Evolutionary conservation across 2,329 filamentous ascomycete genomes (phyloP).

Genomic region (Chlorencoelia australis): DNA sequence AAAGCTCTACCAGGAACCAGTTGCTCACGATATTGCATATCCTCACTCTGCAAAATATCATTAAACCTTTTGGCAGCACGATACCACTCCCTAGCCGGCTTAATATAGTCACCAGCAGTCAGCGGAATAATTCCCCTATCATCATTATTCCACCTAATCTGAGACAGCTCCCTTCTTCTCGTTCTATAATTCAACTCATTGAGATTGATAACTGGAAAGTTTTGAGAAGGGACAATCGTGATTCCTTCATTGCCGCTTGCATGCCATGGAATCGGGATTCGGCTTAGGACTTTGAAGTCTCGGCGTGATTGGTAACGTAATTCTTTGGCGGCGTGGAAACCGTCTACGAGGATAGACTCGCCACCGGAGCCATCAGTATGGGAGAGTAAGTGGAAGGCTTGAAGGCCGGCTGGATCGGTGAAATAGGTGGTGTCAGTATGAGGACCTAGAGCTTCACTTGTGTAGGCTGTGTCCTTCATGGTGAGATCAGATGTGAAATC

Average conservation of each 20-base stretch:
- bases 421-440: constrained; percentile 98
- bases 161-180: constrained; percentile 43
- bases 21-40: constrained; percentile 70
- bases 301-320: constrained; percentile 43
- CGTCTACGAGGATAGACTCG: constrained; percentile 74
- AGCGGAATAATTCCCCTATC: constrained; percentile 55
- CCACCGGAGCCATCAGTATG: constrained; percentile 64
- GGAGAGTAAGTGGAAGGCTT: constrained; percentile 85
- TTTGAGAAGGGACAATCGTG: constrained; percentile 60
- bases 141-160: constrained; percentile 88
- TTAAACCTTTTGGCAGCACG: constrained; percentile 66
- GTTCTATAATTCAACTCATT: neutral
- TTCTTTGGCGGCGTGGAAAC: constrained; percentile 60
- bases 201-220: constrained; percentile 56
- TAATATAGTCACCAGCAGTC: neutral
- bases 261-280: constrained; percentile 59
- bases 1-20: constrained; percentile 68
- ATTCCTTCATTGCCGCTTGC: constrained; percentile 81
- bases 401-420: constrained; percentile 79
- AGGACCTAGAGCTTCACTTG: constrained; percentile 54
- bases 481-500: constrained; percentile 87
- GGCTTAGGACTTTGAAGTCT: constrained; percentile 48
- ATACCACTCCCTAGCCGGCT: constrained; percentile 53
- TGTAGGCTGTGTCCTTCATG: constrained; percentile 86
- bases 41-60: constrained; percentile 51